Base-by-base conservation (phyloP, 2,329 filamentous ascomycete genomes). In the Verticillium alfalfae region DNA sequence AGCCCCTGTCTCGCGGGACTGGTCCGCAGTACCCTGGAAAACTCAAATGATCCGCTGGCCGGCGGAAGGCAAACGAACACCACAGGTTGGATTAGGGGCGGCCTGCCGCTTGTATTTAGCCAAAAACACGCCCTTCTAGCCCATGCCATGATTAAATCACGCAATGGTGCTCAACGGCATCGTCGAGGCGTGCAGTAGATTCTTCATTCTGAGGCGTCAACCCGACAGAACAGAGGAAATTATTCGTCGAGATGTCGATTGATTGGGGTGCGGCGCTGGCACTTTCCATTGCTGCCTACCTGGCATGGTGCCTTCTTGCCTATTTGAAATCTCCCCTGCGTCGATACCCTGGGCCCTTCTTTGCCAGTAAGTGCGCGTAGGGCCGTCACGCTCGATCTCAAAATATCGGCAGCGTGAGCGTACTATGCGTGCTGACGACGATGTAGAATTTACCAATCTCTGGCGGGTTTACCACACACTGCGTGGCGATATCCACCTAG, bases 321-420 rank as follows among this genome's bases (percentile, higher is more conserved):
- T 54, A 59, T 26, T 34, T 9, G 1, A 54, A 45, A 0, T 69
- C 66, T 56, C 73, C 69, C 1, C 60, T 75, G 45, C 70, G 63
- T 55, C 71, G 65, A 7, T 75, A 71, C 60, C 72, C 72, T 2
- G 73, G 73, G 3, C 73, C 72, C 1, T 66, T 69, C 31, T 63
- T 73, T 13, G 72, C 71, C 34, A 67, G 71, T 72, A 60, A 58
- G 68, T 31, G 3, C 34, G 16, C 26, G n/a, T 34, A 18, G 54
- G 37, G 13, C 16, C 10, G 10, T 38, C 22, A 9, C 18, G 36
- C 34, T 31, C 26, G 18, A 39, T 7, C 10, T 15, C 13, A 4
- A 31, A 5, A 31, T 5, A 45, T n/a, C 5, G 31, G 18, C 26
- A 31, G n/a, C 26, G 34, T 2, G 26, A 8, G 26, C 54, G 26